These are phyloP conservation scores for Lentinula boryana DNA, from an alignment of 768 basidiomycete genomes.

Conservation along the genomic window DNA sequence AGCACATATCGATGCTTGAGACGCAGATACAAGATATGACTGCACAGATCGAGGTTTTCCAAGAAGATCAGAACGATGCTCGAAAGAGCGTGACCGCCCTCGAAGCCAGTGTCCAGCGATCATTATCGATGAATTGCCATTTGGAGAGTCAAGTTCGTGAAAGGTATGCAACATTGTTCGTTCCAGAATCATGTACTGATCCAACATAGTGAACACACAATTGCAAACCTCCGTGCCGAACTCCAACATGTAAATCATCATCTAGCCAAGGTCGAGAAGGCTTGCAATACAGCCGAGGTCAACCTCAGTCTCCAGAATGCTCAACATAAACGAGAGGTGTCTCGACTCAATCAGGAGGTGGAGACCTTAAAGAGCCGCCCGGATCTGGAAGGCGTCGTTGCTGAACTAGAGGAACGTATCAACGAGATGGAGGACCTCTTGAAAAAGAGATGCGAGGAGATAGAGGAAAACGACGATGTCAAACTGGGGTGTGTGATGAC, in stretches of 20 bases:
- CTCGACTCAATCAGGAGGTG: slow-evolving; percentile 54
- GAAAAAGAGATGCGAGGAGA: slow-evolving; percentile 63
- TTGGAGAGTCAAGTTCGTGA: slow-evolving; percentile 61
- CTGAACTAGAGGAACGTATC: slow-evolving; percentile 63
- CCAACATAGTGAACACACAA: slow-evolving; percentile 39
- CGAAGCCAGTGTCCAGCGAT: slow-evolving; percentile 62
- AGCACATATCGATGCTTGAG: slow-evolving; percentile 28
- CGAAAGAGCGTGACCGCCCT: slow-evolving; percentile 54
- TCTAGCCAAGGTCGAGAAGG: slow-evolving; percentile 49
- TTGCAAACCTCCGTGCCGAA: slow-evolving; percentile 26
- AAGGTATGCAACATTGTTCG: slow-evolving; percentile 32
- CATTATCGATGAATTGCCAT: slow-evolving; percentile 52
- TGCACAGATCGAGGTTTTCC: slow-evolving; percentile 26
- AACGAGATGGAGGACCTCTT: slow-evolving; percentile 73
- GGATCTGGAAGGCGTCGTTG: slow-evolving; percentile 47
- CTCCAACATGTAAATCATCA: slow-evolving; percentile 36
- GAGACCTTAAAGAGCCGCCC: slow-evolving; percentile 44
- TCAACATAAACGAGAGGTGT: slow-evolving; percentile 61
- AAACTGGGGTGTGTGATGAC: slow-evolving; percentile 59
- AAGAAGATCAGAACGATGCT: slow-evolving; percentile 45
- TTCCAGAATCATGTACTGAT: slow-evolving; percentile 1
- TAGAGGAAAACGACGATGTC: slow-evolving; percentile 81
- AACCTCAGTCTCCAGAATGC: slow-evolving; percentile 57
- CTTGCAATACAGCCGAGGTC: slow-evolving; percentile 56
- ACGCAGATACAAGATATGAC: slow-evolving; percentile 36